Evolutionary conservation across 805 yeast genomes (phyloP), one percentile per base, ranked within the genome.

Genomic region (Tetrapisispora iriomotensis): DNA sequence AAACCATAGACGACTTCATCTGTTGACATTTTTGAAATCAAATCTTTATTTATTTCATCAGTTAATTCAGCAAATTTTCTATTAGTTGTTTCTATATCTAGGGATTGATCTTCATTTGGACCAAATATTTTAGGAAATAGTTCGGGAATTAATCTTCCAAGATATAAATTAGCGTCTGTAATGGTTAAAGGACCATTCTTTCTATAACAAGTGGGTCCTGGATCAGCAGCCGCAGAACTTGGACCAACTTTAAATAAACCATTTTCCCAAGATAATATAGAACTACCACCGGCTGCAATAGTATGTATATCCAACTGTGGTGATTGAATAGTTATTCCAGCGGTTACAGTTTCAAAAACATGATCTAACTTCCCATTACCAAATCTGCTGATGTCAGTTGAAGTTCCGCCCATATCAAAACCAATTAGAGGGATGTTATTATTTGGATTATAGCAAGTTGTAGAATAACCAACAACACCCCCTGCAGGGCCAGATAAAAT

Each of bases 401-500:
- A 80, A 1, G 95, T 84, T 36, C 95, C 95, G 36, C 95, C 95
- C 88, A 84, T 82, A 59, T 84, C 95, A 48, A 84, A 82, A 0
- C 92, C 94, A 41, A 84, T 72, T 34, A 82, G 66, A 0, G 94
- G 87, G 19, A 71, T 69, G 10, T 63, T 61, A 40, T 72, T 71
- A n/a, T 61, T 51, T 1, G 64, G 60, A 44, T 75, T 69, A 55
- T 70, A 85, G 45, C 95, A 83, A 0, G 97, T 88, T 38, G 75
- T 71, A 0, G 95, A 84, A 50, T 77, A 84, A 0, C 97, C 97
- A 25, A 90, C 96, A 42, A 90, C 94, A 36, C 97, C 97, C 28
- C 97, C 97, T 8, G 97, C 97, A 3, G 97, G 97, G 2, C 97
- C 97, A 1, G 96, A 85, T 26, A 90, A 62, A 36, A 90, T 82